These are phyloP conservation scores for Botrytis squamosa DNA, from an alignment of 2,329 filamentous ascomycete genomes.

Conservation along the genomic window DNA sequence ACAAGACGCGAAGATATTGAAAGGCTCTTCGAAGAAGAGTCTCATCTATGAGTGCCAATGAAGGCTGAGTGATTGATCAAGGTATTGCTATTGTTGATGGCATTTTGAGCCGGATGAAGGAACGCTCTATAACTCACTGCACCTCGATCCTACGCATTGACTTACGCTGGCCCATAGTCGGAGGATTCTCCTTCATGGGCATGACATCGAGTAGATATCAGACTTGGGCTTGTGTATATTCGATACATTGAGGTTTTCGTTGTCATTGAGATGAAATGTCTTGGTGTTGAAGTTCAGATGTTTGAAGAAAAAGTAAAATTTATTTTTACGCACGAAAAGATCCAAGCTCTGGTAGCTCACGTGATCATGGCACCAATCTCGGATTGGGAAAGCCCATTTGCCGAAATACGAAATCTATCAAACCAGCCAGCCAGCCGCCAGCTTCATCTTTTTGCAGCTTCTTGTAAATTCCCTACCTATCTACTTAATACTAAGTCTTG, in stretches of 20 bases:
- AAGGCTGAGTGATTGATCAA: conserved; percentile 48
- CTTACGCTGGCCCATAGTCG: not conserved
- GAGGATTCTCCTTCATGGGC: not conserved
- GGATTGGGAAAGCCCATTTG: not conserved
- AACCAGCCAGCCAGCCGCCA: conserved; percentile 5
- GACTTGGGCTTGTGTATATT: not conserved
- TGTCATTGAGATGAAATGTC: not conserved
- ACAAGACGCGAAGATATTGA: conserved; percentile 49
- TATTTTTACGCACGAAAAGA: not conserved
- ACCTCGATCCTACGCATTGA: not conserved
- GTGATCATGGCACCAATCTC: not conserved
- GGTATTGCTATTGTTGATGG: conserved; percentile 31
- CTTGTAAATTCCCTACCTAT: not conserved
- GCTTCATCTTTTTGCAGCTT: not conserved
- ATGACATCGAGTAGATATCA: not conserved
- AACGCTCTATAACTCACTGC: not conserved
- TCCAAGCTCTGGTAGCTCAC: not conserved
- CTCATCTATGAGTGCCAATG: conserved; percentile 43
- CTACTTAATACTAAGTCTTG: not conserved
- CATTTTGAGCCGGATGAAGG: not conserved
- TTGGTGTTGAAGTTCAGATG: not conserved
- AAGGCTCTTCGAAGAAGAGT: conserved; percentile 46
- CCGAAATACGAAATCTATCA: conserved; percentile 14
- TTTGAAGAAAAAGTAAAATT: not conserved
- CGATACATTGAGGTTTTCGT: not conserved